phyloP scores from a whole-genome alignment of 352 stramenopile genomes.

The Phytophthora tentaculata region DNA sequence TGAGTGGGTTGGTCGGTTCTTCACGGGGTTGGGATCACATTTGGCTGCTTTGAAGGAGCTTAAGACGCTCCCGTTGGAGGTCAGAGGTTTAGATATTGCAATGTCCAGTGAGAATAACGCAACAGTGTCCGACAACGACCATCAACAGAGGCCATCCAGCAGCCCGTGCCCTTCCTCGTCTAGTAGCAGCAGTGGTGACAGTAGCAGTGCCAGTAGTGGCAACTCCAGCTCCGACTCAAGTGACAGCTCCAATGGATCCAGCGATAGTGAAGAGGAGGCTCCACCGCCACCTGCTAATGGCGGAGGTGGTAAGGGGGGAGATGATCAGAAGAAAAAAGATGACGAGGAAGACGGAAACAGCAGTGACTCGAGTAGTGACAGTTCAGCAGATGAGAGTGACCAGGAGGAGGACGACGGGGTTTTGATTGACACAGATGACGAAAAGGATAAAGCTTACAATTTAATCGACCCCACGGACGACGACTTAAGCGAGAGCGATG shows the following conservation, averaged over 20 bases:
- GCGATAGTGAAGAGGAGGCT: conserved; percentile 36
- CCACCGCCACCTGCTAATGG: conserved; percentile 20
- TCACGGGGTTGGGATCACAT: conserved; percentile 7
- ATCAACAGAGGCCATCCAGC: conserved; percentile 37
- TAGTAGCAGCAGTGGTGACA: conserved; percentile 37
- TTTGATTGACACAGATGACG: conserved; percentile 57
- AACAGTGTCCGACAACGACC: conserved; percentile 10
- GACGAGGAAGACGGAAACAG: conserved; percentile 33
- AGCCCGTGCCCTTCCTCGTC: conserved; percentile 51
- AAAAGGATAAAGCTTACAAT: conserved; percentile 58
- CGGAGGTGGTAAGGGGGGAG: conserved; percentile 21
- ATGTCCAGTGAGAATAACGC: conserved; percentile 11
- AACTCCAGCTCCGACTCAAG: conserved; percentile 41
- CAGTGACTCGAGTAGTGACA: conserved; percentile 46
- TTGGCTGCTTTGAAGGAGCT: conserved; percentile 6
- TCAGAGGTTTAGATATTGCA: background rate
- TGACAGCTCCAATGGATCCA: conserved; percentile 40
- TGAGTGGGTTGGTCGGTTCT: conserved; percentile 15
- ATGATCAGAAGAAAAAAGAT: conserved; percentile 38
- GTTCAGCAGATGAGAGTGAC: conserved; percentile 33
- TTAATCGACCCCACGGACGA: conserved; percentile 41
- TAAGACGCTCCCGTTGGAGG: conserved; percentile 6
- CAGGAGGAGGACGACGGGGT: conserved; percentile 43
- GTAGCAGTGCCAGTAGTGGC: conserved; percentile 37
- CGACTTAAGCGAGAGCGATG: conserved; percentile 58